These are phyloP conservation scores for Podospora pseudoanserina DNA, from an alignment of 495 filamentous ascomycete species.

Conservation along the genomic window DNA sequence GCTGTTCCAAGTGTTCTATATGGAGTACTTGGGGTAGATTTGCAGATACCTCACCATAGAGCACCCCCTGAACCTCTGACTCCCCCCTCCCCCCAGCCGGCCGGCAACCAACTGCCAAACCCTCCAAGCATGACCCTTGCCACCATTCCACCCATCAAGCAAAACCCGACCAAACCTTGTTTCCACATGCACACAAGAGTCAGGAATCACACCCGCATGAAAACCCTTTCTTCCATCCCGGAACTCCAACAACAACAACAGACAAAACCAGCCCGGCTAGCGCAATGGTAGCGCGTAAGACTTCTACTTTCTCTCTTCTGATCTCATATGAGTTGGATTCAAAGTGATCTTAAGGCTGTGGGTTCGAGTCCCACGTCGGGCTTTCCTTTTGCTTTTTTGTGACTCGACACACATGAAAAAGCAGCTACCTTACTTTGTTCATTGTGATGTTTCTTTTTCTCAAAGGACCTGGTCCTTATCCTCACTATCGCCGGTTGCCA, in stretches of 20 bases:
- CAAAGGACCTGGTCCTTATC: no score
- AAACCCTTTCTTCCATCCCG: neutral
- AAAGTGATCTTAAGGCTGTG: conserved; percentile 24
- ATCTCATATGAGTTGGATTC: neutral
- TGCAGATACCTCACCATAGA: neutral
- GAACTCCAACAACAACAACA: neutral
- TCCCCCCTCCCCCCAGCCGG: no score
- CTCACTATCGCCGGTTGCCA: no score
- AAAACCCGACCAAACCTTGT: no score
- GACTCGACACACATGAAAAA: no score
- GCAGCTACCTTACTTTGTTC: no score
- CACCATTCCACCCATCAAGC: neutral
- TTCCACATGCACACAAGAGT: neutral
- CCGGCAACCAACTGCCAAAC: neutral
- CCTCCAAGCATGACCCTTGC: no score
- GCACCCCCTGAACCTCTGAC: neutral
- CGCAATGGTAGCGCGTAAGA: conserved; percentile 30
- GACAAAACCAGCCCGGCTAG: conserved; percentile 16
- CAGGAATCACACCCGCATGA: neutral
- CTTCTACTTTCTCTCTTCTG: conserved; percentile 19
- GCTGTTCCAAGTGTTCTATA: no score
- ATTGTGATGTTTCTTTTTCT: neutral
- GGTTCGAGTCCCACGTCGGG: conserved; percentile 30
- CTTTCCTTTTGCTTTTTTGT: conserved; percentile 13
- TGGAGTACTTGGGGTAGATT: no score